phyloP scores from a whole-genome alignment of 148 eudicot genomes.

The Pouteria glomerata region DNA sequence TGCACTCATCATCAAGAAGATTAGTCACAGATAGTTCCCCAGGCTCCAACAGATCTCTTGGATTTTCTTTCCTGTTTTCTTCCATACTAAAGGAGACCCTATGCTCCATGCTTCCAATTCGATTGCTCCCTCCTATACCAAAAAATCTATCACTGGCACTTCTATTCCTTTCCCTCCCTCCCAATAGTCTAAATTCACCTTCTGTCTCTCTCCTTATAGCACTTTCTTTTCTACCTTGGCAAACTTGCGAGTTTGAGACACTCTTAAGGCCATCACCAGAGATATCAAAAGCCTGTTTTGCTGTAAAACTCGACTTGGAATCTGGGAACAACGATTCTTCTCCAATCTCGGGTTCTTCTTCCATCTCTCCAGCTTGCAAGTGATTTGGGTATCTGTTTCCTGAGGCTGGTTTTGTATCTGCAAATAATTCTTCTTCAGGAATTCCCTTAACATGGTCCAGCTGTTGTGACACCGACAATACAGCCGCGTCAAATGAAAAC shows the following conservation, averaged over 20 bases:
- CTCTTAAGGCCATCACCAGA: constrained; percentile 8
- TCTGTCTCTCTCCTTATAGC: constrained; percentile 92
- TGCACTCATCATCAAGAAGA: constrained; percentile 52
- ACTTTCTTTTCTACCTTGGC: constrained; percentile 62
- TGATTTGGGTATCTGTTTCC: no score
- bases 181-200: constrained; percentile 85
- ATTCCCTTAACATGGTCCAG: constrained; percentile 44
- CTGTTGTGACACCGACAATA: constrained; percentile 79
- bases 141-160: constrained; percentile 60
- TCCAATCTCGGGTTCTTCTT: constrained; percentile 45
- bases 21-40: constrained; percentile 56
- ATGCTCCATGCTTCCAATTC: constrained; percentile 48
- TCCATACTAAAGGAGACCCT: constrained; percentile 79
- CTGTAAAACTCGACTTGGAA: no score
- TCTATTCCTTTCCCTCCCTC: constrained; percentile 70
- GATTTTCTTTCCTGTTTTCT: constrained; percentile 44
- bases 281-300: no score
- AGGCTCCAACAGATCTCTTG: constrained; percentile 42
- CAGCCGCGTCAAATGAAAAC: constrained; percentile 86
- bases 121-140: constrained; percentile 61
- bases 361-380: no score
- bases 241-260: constrained; percentile 42
- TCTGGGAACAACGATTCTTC: no score
- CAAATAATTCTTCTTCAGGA: constrained; percentile 38
- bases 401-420: constrained; percentile 11